Base-by-base conservation (phyloP, 2,329 filamentous ascomycete genomes). In the Epichloe typhina region DNA sequence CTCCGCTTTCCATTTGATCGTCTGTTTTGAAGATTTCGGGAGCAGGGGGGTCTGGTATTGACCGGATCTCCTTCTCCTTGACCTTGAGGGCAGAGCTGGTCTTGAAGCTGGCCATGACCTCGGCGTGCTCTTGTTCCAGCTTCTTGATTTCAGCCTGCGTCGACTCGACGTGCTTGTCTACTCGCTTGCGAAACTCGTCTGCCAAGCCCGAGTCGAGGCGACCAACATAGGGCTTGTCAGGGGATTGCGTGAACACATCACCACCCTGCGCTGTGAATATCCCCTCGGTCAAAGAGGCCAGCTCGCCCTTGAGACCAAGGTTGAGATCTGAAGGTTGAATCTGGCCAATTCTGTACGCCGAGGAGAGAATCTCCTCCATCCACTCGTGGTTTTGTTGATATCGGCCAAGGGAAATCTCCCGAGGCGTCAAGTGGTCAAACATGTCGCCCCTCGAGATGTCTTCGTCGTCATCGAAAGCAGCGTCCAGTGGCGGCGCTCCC, bases 281-380 rank as follows among this genome's bases (percentile, higher is more conserved):
- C 5, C 87, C 89, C 37, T 87, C 83, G 0, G 93, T 97, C 50
- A 97, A 70, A 0, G 79, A 75, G 23, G 86, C 82, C 19, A 98
- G 74, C 65, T 90, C 86, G 38, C 93, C 93, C 66, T 83, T 86
- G 47, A 86, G 76, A 4, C 93, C 93, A 9, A 97, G 72, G 1
- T 89, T 89, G 36, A 97, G 78, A 63, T 95, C 90, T 3, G 89
- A 81, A 0, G 91, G 89, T 8, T 84, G 80, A 52, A 98, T 95
- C 63, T 94, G 88, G 47, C 78, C 79, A 54, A 91, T 85, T 23
- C 85, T 77, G 63, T 95, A 96, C 0, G 90, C 88, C 1, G 91
- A 97, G 1, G 86, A 88, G 50, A 97, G 79, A 31, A 98, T 83
- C 68, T 98, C 91, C 62, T 97, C 93, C 88, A 98, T 95, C 93